These are phyloP conservation scores for Trichoderma koningii DNA, from an alignment of 2,329 filamentous ascomycete genomes.

Conservation along the genomic window DNA sequence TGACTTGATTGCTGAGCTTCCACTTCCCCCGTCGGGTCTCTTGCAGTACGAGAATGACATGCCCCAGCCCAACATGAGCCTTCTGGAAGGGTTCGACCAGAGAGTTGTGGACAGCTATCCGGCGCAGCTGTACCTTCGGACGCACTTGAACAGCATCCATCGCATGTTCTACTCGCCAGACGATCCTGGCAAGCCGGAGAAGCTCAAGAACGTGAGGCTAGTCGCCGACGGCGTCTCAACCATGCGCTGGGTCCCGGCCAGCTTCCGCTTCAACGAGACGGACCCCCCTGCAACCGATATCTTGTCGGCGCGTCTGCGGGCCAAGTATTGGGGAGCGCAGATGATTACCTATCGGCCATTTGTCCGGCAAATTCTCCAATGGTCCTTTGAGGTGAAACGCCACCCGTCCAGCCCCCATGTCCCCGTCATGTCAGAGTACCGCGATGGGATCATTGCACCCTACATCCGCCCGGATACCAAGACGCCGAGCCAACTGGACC, in stretches of 20 bases:
- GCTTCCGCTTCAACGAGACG: slow-evolving; percentile 61
- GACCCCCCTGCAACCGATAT: slow-evolving; percentile 76
- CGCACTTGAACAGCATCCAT: slow-evolving; percentile 65
- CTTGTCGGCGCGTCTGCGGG: slow-evolving; percentile 78
- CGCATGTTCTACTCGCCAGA: slow-evolving; percentile 55
- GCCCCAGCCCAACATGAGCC: slow-evolving; percentile 62
- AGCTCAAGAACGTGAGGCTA: slow-evolving; percentile 51
- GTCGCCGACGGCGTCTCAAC: slow-evolving; percentile 48
- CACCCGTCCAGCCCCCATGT: slow-evolving; percentile 41
- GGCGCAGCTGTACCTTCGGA: slow-evolving; percentile 65
- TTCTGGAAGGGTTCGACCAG: slow-evolving; percentile 47
- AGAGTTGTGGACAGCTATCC: slow-evolving; percentile 61
- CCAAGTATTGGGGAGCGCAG: slow-evolving; percentile 91
- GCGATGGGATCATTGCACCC: slow-evolving; percentile 42
- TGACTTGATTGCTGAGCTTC: slow-evolving; percentile 88
- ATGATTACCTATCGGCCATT: slow-evolving; percentile 89
- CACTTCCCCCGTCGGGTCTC: slow-evolving; percentile 61
- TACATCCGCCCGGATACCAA: slow-evolving; percentile 43
- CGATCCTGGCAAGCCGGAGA: slow-evolving; percentile 38
- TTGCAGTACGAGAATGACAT: slow-evolving; percentile 65
- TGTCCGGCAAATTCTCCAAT: slow-evolving; percentile 57
- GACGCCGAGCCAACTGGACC: slow-evolving; percentile 45
- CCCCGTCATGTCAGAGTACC: slow-evolving; percentile 41
- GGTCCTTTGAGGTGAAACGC: slow-evolving; percentile 44
- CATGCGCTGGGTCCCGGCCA: slow-evolving; percentile 51